Conservation (phyloP, 2,329 filamentous ascomycete genomes). For the Thelonectria discophora region DNA sequence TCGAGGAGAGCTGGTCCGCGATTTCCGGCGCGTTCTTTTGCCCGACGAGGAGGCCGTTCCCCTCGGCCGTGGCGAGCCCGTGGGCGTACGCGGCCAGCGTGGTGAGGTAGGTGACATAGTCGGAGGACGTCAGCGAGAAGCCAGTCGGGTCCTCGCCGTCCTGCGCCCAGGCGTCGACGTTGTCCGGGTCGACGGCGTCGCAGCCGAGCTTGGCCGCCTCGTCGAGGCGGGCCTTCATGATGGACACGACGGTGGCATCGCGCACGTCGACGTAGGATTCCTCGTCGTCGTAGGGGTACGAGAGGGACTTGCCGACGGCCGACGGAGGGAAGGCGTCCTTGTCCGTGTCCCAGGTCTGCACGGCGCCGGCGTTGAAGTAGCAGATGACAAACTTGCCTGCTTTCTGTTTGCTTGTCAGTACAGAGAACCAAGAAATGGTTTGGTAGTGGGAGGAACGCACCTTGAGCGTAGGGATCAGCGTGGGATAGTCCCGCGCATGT, state of each 20-base stretch:
- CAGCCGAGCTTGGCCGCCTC: constrained; percentile 43
- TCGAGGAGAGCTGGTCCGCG: constrained; percentile 35
- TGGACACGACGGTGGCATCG: constrained; percentile 35
- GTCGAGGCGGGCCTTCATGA: constrained; percentile 45
- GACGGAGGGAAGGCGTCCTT: constrained; percentile 37
- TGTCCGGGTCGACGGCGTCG: constrained; percentile 49
- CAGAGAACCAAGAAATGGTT: not conserved
- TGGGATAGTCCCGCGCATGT: constrained; percentile 38
- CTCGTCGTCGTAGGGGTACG: constrained; percentile 38
- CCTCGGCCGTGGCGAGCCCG: constrained; percentile 37
- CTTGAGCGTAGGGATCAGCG: constrained; percentile 44
- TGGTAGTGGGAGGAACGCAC: constrained; percentile 20
- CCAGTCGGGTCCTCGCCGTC: constrained; percentile 42
- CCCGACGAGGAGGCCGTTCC: constrained; percentile 43
- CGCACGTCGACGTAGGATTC: constrained; percentile 46
- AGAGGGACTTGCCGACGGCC: constrained; percentile 39
- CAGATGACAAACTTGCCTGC: constrained; percentile 46
- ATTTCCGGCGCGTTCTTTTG: constrained; percentile 47
- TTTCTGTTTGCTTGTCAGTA: constrained; percentile 23
- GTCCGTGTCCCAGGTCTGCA: constrained; percentile 44
- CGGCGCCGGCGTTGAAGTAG: constrained; percentile 47
- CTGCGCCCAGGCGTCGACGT: constrained; percentile 45
- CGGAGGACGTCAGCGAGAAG: constrained; percentile 41
- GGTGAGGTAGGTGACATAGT: constrained; percentile 44
- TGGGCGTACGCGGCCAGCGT: constrained; percentile 44